Conservation (phyloP, 352 stramenopile species). For the Thalassiosira mediterranea region DNA sequence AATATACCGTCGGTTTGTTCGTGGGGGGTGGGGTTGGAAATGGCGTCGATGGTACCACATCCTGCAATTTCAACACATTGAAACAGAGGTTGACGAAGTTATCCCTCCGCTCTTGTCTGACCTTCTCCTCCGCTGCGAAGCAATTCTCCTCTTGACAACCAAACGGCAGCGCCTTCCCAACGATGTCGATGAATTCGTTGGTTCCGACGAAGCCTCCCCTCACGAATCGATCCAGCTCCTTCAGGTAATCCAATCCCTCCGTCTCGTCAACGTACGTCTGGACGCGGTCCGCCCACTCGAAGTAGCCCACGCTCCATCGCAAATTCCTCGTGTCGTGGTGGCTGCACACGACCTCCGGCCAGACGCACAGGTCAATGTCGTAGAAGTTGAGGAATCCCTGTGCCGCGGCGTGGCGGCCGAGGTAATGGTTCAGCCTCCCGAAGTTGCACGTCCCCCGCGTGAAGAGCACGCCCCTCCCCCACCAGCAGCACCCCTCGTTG, state of each 20-base stretch:
- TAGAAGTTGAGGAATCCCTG: conserved; percentile 23
- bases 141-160: conserved; percentile 21
- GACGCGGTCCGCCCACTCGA: conserved; percentile 46
- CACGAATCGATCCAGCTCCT: conserved; percentile 36
- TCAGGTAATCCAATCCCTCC: conserved; percentile 26
- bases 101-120: conserved; percentile 22
- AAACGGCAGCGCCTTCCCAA: conserved; percentile 28
- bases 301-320: conserved; percentile 30
- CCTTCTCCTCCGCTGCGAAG: conserved; percentile 9
- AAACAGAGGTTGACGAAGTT: conserved; percentile 36
- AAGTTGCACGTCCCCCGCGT: conserved; percentile 45
- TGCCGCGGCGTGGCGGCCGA: conserved; percentile 23
- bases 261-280: conserved; percentile 34
- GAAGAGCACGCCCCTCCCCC: conserved; percentile 37
- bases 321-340: conserved; percentile 20
- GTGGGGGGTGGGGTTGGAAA: conserved; percentile 7
- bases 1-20: not conserved
- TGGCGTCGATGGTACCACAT: conserved; percentile 5
- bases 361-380: conserved; percentile 40
- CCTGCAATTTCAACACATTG: conserved; percentile 20
- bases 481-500: conserved; percentile 30
- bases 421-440: conserved; percentile 36
- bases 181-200: conserved; percentile 39
- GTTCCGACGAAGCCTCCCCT: conserved; percentile 22
- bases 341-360: conserved; percentile 36